phyloP scores from a whole-genome alignment of 1,284 basidiomycete genomes.

The Chiua sp. region DNA sequence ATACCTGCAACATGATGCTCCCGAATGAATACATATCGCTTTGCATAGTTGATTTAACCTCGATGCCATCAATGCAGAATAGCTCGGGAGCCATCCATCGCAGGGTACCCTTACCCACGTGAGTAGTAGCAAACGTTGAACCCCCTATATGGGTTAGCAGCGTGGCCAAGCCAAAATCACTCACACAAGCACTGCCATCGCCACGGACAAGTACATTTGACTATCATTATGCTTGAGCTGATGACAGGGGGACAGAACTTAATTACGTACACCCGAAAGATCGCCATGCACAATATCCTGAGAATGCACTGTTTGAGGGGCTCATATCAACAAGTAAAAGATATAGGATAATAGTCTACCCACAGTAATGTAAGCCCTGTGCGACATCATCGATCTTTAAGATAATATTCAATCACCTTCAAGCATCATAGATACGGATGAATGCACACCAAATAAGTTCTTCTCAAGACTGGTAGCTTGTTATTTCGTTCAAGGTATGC shows the following conservation, averaged over 20 bases:
- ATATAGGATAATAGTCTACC: background rate
- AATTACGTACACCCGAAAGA: background rate
- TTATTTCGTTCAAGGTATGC: no score
- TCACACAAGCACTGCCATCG: background rate
- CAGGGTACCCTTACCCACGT: no score
- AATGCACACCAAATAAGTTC: background rate
- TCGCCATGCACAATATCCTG: conserved; percentile 1
- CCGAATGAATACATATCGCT: background rate
- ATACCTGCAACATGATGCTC: conserved; percentile 1
- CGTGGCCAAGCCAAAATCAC: background rate
- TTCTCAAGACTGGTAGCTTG: background rate
- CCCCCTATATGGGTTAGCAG: no score
- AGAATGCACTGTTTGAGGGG: background rate
- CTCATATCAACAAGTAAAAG: no score
- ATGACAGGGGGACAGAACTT: no score
- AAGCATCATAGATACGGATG: background rate
- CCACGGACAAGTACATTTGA: background rate
- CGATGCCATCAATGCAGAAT: no score
- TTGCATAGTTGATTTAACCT: background rate
- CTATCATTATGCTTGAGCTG: background rate
- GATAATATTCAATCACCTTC: no score
- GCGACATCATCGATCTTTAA: background rate
- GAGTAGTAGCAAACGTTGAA: no score
- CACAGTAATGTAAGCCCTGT: background rate
- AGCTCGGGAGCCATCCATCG: no score